phyloP scores from a whole-genome alignment of 1,284 basidiomycete species.

The Fomes fomentarius region DNA sequence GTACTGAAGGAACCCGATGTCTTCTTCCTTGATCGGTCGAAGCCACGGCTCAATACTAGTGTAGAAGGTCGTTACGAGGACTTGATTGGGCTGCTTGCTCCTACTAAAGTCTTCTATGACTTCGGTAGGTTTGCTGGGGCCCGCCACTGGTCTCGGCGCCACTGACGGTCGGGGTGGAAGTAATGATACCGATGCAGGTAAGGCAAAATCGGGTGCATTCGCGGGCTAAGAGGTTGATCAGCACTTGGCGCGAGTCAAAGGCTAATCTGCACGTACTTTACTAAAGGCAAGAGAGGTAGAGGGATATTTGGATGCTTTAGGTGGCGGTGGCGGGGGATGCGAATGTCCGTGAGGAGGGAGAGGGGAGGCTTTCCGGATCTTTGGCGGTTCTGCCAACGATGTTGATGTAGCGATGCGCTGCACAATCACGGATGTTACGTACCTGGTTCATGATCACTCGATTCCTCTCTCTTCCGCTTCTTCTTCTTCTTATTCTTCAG shows the following conservation, averaged over 20 bases:
- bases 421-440: slow-evolving; percentile 1
- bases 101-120: slow-evolving; percentile 89
- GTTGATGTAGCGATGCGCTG: not conserved
- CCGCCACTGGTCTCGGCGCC: slow-evolving; percentile 69
- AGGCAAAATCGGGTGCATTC: slow-evolving; percentile 57
- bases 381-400: slow-evolving; percentile 45
- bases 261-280: slow-evolving; percentile 46
- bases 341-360: slow-evolving; percentile 36
- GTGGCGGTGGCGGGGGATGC: slow-evolving; percentile 39
- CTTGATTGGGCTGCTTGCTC: slow-evolving; percentile 72
- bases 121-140: slow-evolving; percentile 80
- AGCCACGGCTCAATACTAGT: slow-evolving; percentile 85
- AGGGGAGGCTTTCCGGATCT: slow-evolving; percentile 62
- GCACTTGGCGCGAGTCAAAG: no score
- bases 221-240: slow-evolving; percentile 36
- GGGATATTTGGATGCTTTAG: slow-evolving; percentile 56
- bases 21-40: slow-evolving; percentile 86
- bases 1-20: slow-evolving; percentile 87
- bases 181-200: slow-evolving; percentile 53
- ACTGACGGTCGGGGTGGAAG: slow-evolving; percentile 69
- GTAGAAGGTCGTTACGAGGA: slow-evolving; percentile 76
- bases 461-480: slow-evolving; percentile 81
- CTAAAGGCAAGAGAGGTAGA: slow-evolving; percentile 45
- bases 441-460: slow-evolving; percentile 73
- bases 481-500: slow-evolving; percentile 77